A percentile compares a stretch with the other conserved stretches of the same genome.
phyloP scores from a whole-genome alignment of 768 basidiomycete genomes.

The Mycena albidolilacea region DNA sequence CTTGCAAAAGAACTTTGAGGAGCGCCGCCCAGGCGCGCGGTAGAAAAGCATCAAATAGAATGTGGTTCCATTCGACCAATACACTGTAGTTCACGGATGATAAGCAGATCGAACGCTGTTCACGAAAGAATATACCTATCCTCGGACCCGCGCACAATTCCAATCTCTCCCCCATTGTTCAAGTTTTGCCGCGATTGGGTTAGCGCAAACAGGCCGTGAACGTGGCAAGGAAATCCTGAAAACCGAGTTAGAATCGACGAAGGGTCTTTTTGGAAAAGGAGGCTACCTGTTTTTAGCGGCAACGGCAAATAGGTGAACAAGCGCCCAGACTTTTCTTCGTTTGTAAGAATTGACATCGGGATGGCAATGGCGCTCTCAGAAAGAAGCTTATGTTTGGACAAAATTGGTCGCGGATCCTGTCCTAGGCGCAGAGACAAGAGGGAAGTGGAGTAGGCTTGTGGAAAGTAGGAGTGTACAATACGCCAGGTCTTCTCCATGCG shows the following conservation, averaged over 20 bases:
- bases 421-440: slow-evolving; percentile 46
- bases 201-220: slow-evolving; percentile 64
- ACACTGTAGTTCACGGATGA: slow-evolving; percentile 48
- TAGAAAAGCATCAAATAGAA: slow-evolving; percentile 62
- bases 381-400: slow-evolving; percentile 59
- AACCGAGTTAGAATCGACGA: neutral
- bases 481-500: slow-evolving; percentile 50
- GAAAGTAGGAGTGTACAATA: slow-evolving; percentile 50
- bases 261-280: neutral
- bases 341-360: slow-evolving; percentile 42
- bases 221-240: slow-evolving; percentile 58
- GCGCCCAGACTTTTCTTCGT: slow-evolving; percentile 48
- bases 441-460: slow-evolving; percentile 43
- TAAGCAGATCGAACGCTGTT: neutral
- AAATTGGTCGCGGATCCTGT: slow-evolving; percentile 40
- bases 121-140: slow-evolving; percentile 55
- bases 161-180: slow-evolving; percentile 57
- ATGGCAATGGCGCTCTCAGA: slow-evolving; percentile 57
- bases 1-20: slow-evolving; percentile 49
- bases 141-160: slow-evolving; percentile 53
- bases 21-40: slow-evolving; percentile 59
- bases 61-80: slow-evolving; percentile 63
- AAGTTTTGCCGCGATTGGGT: slow-evolving; percentile 62
- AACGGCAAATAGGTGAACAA: slow-evolving; percentile 67
- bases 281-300: slow-evolving; percentile 55